Base-by-base conservation (phyloP, 495 filamentous ascomycete species). In the Aspergillus taichungensis region DNA sequence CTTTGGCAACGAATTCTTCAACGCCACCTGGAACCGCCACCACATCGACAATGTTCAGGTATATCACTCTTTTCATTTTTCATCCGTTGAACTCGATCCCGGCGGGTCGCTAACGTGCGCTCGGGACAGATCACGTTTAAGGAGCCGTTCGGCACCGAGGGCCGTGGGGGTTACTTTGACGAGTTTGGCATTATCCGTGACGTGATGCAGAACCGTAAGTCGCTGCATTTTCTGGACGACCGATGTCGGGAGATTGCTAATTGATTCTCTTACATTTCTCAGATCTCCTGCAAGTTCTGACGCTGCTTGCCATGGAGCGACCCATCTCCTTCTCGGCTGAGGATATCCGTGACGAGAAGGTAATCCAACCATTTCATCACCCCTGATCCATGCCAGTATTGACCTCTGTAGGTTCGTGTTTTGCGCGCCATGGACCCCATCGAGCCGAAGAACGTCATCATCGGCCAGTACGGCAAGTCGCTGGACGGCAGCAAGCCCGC, bases 141-240 rank as follows among this genome's bases (percentile, higher is more conserved):
- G 74, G 94, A 99, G 71, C 94, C 94, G 4, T 99, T 99, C 62
- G 94, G 94, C 51, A 99, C 94, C n/a, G 94, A 99, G 68, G 92
- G 94, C 29, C 86, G 94, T 63, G 94, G 94, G 41, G 94, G 94
- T 42, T 99, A 99, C 72, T 99, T 99, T 61, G 94, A 99, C 58
- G 94, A 99, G 68, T 99, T 99, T 59, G 94, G 94, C 53, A 99
- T 99, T 62, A 90, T 99, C 59, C 88, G 94, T 64, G 94, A 99
- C 72, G 94, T 99, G 52, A 94, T 94, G 87, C 87, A 94, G 63
- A 94, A 94, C 73, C 87, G 76, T 80, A 62, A 49, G 73, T 64
- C 36, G 18, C 13, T 34, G 9, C 7, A 1, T 9, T 6, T 7
- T 13, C 30, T 42, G 8, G n/a, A n/a, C 8, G n/a, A 29, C 6